These are phyloP conservation scores for Petasospora fabianii DNA, from an alignment of 1,139 yeast species.

Conservation along the genomic window DNA sequence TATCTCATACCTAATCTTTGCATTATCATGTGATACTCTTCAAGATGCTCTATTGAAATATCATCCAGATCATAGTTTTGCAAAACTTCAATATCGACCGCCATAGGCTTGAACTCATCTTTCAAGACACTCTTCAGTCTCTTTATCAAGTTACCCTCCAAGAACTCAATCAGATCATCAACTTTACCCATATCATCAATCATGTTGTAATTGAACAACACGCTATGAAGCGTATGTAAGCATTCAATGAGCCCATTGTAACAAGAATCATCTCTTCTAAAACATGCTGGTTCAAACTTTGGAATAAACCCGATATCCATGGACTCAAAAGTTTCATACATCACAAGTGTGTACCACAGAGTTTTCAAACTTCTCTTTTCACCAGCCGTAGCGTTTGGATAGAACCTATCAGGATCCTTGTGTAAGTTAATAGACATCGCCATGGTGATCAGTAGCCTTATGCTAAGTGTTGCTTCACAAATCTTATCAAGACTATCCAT, in stretches of 20 bases:
- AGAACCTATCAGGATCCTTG: slow-evolving; percentile 15
- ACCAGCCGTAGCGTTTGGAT: slow-evolving; percentile 8
- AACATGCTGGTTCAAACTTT: slow-evolving; percentile 15
- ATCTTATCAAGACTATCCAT: slow-evolving; percentile 12
- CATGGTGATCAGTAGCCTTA: slow-evolving; percentile 11
- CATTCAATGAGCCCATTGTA: slow-evolving; percentile 13
- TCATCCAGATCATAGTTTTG: slow-evolving; percentile 11
- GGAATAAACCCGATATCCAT: slow-evolving; percentile 18
- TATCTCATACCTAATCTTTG: slow-evolving; percentile 14
- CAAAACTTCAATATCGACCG: slow-evolving; percentile 6
- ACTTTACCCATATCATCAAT: slow-evolving; percentile 17
- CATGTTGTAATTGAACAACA: slow-evolving; percentile 15
- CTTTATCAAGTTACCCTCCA: slow-evolving; percentile 12
- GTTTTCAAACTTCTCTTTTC: slow-evolving; percentile 14
- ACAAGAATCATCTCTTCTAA: slow-evolving; percentile 14
- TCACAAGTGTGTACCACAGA: slow-evolving; percentile 15
- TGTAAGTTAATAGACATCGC: slow-evolving; percentile 13
- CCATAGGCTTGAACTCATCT: slow-evolving; percentile 12
- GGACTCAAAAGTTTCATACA: slow-evolving; percentile 14
- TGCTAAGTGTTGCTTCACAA: slow-evolving; percentile 10
- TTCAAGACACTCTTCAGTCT: slow-evolving; percentile 12
- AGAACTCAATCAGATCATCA: slow-evolving; percentile 12
- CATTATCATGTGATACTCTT: slow-evolving; percentile 6
- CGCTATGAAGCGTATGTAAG: slow-evolving; percentile 14
- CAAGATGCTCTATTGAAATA: slow-evolving; percentile 5